phyloP scores from a whole-genome alignment of 208 protist species.

The Trichomonas gallinae region DNA sequence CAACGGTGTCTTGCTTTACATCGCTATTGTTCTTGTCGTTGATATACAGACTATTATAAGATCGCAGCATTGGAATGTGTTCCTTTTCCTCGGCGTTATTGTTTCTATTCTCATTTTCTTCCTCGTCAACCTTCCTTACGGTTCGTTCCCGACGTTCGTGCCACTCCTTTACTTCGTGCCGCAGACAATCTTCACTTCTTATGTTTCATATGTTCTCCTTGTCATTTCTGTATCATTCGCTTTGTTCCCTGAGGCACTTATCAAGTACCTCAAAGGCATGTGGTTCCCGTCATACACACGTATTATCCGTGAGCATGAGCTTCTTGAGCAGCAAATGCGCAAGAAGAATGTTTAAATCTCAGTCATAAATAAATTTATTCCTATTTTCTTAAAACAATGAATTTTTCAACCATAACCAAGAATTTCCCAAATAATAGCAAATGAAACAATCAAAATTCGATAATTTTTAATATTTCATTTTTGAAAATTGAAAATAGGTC shows the following conservation, averaged over 20 bases:
- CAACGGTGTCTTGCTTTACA: background rate
- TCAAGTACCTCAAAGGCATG: background rate
- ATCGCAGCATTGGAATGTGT: slow-evolving; percentile 13
- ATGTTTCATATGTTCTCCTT: background rate
- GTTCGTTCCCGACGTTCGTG: background rate
- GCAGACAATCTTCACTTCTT: background rate
- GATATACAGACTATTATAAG: background rate
- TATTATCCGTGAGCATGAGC: background rate
- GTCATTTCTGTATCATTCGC: background rate
- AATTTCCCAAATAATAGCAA: no score
- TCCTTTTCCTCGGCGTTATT: background rate
- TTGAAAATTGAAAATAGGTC: no score
- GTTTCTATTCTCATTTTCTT: background rate
- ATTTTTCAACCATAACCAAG: no score
- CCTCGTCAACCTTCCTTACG: background rate
- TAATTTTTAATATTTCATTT: no score
- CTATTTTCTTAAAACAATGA: no score
- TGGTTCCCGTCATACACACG: background rate
- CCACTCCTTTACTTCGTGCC: background rate
- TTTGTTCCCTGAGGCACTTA: background rate
- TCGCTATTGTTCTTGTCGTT: slow-evolving; percentile 12
- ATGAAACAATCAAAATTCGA: no score
- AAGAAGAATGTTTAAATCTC: background rate
- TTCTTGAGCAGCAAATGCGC: background rate
- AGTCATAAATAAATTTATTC: background rate